Evolutionary conservation across 2,329 filamentous ascomycete genomes (phyloP), one percentile per base, ranked within the genome.

Genomic region (Dactylonectria macrodidyma): DNA sequence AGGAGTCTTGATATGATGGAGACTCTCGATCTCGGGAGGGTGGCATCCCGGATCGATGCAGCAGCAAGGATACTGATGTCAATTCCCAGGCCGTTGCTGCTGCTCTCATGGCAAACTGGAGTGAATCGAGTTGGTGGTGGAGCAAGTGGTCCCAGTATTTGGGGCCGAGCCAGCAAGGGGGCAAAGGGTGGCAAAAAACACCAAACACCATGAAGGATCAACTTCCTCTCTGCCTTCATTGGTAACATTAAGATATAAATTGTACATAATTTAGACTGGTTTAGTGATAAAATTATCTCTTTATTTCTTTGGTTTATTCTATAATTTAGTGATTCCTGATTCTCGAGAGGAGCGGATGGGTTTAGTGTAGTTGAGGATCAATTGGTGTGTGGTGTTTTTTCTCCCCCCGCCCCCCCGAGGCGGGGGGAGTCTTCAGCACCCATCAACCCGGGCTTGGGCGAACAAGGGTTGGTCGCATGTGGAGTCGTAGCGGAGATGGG

Each of bases 401-500:
- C 19, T 19, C 19, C 19, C 19, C 19, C 19, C 19, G 19, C 19
- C 19, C 19, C 19, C 19, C 19, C 19, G 19, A 19, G 33, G 55
- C 8, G 50, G 26, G 57, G 26, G 52, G 57, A 11, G 50, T 9
- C 24, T 51, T n/a, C 19, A 44, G 41, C 41, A 50, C 50, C 38
- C 24, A 54, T 16, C 38, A 44, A 14, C 41, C n/a, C 41, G n/a
- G 47, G 36, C 59, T n/a, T 36, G 51, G 11, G 24, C 38, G 24
- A 63, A 58, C 22, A 6, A 54, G 41, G 51, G 19, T 51, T 67
- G 36, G 52, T 46, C 47, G 50, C 47, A 59, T 68, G 72, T 64
- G 69, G 41, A 44, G 41, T 44, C 41, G 16, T n/a, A 44, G 41
- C 41, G 16, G 73, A 67, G 68, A 71, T 71, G 55, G 57, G 47